These are phyloP conservation scores for Rachicladosporium sp. DNA, from an alignment of 2,329 filamentous ascomycete species.

Conservation along the genomic window DNA sequence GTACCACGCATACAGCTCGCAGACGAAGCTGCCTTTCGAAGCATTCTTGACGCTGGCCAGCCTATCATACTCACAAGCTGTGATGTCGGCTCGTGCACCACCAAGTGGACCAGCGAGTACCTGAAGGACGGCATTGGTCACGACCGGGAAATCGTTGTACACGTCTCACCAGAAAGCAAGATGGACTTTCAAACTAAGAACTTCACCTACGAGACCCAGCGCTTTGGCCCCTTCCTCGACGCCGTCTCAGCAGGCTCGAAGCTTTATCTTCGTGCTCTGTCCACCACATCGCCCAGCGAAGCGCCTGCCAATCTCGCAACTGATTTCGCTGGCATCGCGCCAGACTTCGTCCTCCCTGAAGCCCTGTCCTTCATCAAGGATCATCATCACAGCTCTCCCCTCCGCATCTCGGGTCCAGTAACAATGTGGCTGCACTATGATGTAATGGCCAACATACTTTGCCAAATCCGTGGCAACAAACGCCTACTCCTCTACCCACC, in stretches of 20 bases:
- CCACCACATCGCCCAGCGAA: slow-evolving; percentile 53
- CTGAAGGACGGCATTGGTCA: slow-evolving; percentile 50
- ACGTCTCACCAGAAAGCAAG: slow-evolving; percentile 50
- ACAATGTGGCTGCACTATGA: slow-evolving; percentile 90
- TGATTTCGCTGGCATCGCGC: slow-evolving; percentile 59
- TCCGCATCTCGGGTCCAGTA: slow-evolving; percentile 67
- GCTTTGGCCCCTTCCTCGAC: slow-evolving; percentile 55
- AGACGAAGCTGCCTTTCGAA: slow-evolving; percentile 45
- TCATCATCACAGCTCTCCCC: slow-evolving; percentile 63
- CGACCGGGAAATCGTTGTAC: slow-evolving; percentile 58
- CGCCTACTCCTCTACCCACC: slow-evolving; percentile 68
- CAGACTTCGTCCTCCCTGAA: slow-evolving; percentile 58
- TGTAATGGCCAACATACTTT: slow-evolving; percentile 79
- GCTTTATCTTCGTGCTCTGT: slow-evolving; percentile 70
- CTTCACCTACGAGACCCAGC: slow-evolving; percentile 59
- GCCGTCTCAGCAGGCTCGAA: slow-evolving; percentile 46
- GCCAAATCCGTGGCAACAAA: slow-evolving; percentile 64
- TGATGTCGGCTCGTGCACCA: slow-evolving; percentile 54
- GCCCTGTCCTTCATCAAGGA: slow-evolving; percentile 46
- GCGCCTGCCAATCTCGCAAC: slow-evolving; percentile 54
- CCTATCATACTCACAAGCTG: slow-evolving; percentile 55
- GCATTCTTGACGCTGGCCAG: slow-evolving; percentile 43
- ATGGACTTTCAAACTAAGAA: slow-evolving; percentile 81
- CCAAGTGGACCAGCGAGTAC: slow-evolving; percentile 57
- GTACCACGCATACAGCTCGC: slow-evolving; percentile 43